These are phyloP conservation scores for Anisodus tanguticus DNA, from an alignment of 257 asterid genomes.

Conservation along the genomic window DNA sequence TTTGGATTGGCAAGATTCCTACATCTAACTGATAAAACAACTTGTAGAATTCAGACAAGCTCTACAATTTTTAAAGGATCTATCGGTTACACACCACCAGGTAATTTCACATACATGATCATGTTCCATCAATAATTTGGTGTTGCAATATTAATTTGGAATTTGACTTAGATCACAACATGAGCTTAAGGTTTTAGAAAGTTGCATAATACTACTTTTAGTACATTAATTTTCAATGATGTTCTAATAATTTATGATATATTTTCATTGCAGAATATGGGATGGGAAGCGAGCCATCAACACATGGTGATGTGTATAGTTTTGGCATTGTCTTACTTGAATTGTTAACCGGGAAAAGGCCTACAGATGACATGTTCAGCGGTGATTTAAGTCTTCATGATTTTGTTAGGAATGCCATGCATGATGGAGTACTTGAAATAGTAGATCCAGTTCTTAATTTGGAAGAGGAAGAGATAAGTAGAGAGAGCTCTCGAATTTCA, in stretches of 20 bases:
- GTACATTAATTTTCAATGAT: neutral
- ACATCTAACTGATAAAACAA: neutral
- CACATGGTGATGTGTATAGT: conserved; percentile 37
- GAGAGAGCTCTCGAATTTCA: neutral
- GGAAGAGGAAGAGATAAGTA: neutral
- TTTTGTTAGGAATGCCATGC: conserved; percentile 29
- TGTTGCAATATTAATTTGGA: no score
- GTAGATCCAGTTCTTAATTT: conserved; percentile 29
- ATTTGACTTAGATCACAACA: neutral
- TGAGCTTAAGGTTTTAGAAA: no score
- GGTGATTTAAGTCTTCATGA: conserved; percentile 21
- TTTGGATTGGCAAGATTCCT: neutral
- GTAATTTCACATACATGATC: neutral
- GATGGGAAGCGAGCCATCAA: conserved; percentile 26
- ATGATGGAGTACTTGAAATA: conserved; percentile 24
- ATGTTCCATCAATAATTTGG: no score
- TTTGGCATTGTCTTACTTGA: conserved; percentile 42
- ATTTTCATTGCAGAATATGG: conserved; percentile 36
- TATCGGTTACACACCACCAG: neutral
- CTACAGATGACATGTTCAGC: conserved; percentile 30
- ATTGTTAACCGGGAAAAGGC: conserved; percentile 35
- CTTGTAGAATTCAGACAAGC: neutral
- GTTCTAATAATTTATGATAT: neutral
- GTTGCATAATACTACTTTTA: neutral
- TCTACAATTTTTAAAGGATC: neutral